These are phyloP conservation scores for Pseudotsuga menziesii DNA, from an alignment of 75 land plant genomes.

Conservation along the genomic window DNA sequence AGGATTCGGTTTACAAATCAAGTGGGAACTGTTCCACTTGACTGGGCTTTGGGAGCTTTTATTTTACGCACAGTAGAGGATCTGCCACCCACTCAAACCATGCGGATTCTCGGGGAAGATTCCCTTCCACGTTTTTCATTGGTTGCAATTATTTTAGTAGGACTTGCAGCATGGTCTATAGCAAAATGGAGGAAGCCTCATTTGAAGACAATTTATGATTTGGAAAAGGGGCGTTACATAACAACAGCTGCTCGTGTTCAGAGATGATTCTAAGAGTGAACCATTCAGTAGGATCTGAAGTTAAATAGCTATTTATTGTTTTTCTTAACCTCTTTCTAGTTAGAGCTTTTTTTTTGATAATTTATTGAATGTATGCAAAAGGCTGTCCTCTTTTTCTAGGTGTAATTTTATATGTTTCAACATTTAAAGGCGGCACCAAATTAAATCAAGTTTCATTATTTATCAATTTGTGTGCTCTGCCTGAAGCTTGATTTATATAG, in stretches of 20 bases:
- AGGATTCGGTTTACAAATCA: conserved; percentile 74
- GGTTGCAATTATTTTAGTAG: conserved; percentile 29
- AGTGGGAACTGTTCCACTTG: conserved; percentile 70
- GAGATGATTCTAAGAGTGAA: conserved; percentile 13
- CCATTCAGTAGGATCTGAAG: neutral
- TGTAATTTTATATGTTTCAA: too few species aligned
- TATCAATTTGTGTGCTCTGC: too few species aligned
- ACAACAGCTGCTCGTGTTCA: conserved; percentile 31
- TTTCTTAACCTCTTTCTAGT: neutral
- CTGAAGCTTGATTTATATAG: too few species aligned
- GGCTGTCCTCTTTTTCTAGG: too few species aligned
- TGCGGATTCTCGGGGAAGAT: conserved; percentile 41
- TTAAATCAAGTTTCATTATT: too few species aligned
- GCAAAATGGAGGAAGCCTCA: conserved; percentile 75
- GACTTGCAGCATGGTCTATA: conserved; percentile 44
- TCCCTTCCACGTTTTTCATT: conserved; percentile 32
- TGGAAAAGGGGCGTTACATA: conserved; percentile 94
- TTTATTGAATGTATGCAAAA: too few species aligned
- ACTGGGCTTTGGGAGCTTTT: conserved; percentile 95
- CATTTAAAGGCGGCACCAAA: too few species aligned
- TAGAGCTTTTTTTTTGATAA: too few species aligned
- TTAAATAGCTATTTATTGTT: neutral
- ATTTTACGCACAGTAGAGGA: conserved; percentile 43
- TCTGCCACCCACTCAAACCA: conserved; percentile 10
- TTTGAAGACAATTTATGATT: conserved; percentile 82